Percentiles rank a stretch among this genome's conserved stretches.
Evolutionary conservation across 2,329 filamentous ascomycete genomes (phyloP).

Genomic region (Metarhizium brunneum): DNA sequence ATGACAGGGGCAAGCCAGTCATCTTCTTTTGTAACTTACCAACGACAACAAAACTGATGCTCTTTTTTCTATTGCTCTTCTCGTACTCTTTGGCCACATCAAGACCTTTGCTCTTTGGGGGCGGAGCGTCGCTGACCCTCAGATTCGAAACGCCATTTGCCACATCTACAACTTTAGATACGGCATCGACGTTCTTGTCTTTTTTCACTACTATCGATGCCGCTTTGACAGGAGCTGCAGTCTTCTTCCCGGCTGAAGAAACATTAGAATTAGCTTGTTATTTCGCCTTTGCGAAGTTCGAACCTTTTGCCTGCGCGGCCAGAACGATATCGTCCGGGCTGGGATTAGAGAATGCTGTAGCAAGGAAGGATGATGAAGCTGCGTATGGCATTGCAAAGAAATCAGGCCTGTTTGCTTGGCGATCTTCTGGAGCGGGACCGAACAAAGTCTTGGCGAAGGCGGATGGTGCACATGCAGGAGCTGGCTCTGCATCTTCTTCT

Average conservation of each 20-base stretch:
- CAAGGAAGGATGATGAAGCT: conserved; percentile 37
- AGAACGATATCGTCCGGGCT: conserved; percentile 89
- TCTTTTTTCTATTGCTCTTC: conserved; percentile 66
- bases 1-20: background rate
- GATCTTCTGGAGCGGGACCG: conserved; percentile 27
- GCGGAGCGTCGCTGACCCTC: conserved; percentile 42
- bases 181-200: conserved; percentile 26
- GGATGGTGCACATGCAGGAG: conserved; percentile 31
- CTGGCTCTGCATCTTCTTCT: conserved; percentile 6
- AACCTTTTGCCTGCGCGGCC: conserved; percentile 84
- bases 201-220: conserved; percentile 23
- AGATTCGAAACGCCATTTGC: conserved; percentile 22
- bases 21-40: conserved; percentile 42
- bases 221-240: conserved; percentile 26
- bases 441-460: conserved; percentile 47
- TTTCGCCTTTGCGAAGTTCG: conserved; percentile 45
- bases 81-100: conserved; percentile 77
- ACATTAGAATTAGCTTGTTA: conserved; percentile 44
- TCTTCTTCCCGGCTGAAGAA: conserved; percentile 44
- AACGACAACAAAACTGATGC: conserved; percentile 85
- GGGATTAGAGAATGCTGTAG: conserved; percentile 67
- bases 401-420: conserved; percentile 19
- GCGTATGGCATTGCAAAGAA: conserved; percentile 40
- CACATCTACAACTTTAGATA: conserved; percentile 15
- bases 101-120: conserved; percentile 66